Percentiles rank a stretch among this genome's conserved stretches.
phyloP scores from a whole-genome alignment of 352 stramenopile species.

The Globisporangium abappressorium region DNA sequence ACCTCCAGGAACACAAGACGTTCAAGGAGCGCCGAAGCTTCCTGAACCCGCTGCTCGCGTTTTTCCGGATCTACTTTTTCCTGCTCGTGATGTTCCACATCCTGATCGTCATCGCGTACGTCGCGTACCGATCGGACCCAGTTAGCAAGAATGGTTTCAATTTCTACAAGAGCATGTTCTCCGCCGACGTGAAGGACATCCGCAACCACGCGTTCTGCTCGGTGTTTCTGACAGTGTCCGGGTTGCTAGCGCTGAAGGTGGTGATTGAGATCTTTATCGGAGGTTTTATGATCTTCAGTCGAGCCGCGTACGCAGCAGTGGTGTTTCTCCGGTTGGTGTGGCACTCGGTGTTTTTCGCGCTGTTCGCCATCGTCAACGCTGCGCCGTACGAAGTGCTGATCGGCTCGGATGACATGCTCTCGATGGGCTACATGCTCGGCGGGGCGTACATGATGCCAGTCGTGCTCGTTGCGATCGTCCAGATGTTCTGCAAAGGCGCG shows the following conservation, averaged over 20 bases:
- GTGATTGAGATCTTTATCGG: conserved; percentile 84
- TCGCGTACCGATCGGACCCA: conserved; percentile 70
- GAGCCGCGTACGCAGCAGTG: conserved; percentile 48
- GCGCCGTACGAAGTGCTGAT: conserved; percentile 65
- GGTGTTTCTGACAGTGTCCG: conserved; percentile 64
- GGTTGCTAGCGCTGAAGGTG: conserved; percentile 61
- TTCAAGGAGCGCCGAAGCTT: conserved; percentile 85
- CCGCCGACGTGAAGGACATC: conserved; percentile 56
- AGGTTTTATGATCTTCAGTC: conserved; percentile 65
- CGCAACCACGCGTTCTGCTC: conserved; percentile 77
- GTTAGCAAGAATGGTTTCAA: conserved; percentile 41
- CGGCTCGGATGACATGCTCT: conserved; percentile 58
- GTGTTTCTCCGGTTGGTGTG: conserved; percentile 75
- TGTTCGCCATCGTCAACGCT: conserved; percentile 68
- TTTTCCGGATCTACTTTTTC: conserved; percentile 89
- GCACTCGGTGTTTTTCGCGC: conserved; percentile 76
- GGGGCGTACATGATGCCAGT: conserved; percentile 63
- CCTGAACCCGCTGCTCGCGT: conserved; percentile 75
- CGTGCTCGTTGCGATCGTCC: conserved; percentile 50
- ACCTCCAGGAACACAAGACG: conserved; percentile 69
- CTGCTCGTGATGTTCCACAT: conserved; percentile 79
- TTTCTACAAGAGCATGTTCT: conserved; percentile 79
- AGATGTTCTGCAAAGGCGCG: conserved; percentile 59
- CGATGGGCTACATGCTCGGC: conserved; percentile 49
- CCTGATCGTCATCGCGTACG: conserved; percentile 77